Evolutionary conservation across 2,329 filamentous ascomycete genomes (phyloP), one percentile per base, ranked within the genome.

Genomic region (Aspergillus terreus): DNA sequence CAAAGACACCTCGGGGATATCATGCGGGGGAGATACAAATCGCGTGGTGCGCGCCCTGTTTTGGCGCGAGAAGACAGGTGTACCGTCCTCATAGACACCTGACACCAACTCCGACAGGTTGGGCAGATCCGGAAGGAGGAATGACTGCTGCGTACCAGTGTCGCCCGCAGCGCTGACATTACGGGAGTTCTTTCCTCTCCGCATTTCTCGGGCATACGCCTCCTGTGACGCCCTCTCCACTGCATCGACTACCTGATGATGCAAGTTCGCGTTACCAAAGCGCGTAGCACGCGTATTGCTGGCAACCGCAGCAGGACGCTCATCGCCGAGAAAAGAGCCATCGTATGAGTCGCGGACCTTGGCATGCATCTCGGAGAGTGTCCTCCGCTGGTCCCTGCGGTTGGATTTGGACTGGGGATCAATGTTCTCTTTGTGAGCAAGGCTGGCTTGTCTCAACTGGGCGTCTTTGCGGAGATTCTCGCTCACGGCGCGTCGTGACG

Each of bases 71-170:
- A 82, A 80, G 11, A 82, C 74, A 0, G 81, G 81, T 1, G 81
- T 82, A 11, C 79, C 80, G 57, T 82, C 78, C 52, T 80, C 76
- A 55, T 80, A 81, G 6, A 79, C 73, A 48, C 81, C 81, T 19
- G 81, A 83, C 10, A 85, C 77, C 27, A 85, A 72, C 59, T 85
- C 82, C 5, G 81, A 83, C 51, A 84, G 74, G 57, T 85, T 82
- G 6, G 80, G 78, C 42, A 84, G 70, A 55, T 84, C 80, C 2
- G 83, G 82, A 4, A 86, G 72, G 46, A 82, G 74, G 61, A 85
- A 85, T 0, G 83, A 85, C 53, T 82, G 80, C 36, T 76, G 74
- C 15, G 81, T 83, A 54, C 72, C 71, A 53, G 74, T 81, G 44
- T 75, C 75, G 3, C 75, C 73, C 23, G 63, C 64, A 38, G 61